Base-by-base conservation (phyloP, 1,284 basidiomycete species). In the Boletus sp. region DNA sequence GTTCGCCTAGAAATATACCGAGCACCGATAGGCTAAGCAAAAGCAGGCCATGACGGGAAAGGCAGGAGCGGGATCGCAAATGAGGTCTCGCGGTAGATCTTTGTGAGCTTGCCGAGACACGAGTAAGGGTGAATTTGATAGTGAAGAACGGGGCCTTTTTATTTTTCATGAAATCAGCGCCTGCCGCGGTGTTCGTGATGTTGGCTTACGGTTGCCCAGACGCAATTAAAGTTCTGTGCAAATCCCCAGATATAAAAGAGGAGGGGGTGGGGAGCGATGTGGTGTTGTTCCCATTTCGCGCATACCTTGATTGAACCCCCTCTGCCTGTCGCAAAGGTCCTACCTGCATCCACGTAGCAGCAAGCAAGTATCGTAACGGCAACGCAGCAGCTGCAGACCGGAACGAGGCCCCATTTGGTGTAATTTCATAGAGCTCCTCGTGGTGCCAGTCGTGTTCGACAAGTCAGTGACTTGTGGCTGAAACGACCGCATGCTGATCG, bases 21-120 rank as follows among this genome's bases (percentile, higher is more conserved):
- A 64, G 63, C 60, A 73, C 72, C 68, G 77, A 78, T 76, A 77
- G 74, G 75, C 57, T 66, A 66, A 71, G 60, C 66, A 69, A 66
- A n/a, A 66, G 57, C 52, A 62, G 56, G 53, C 45, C 46, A 45
- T 67, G 61, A 74, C 71, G 60, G 71, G 71, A 77, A 75, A 70
- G 66, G 66, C 33, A 60, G 63, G 57, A 41, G 41, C 29, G 46
- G 62, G 66, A 64, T 70, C 69, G 56, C 35, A 51, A 46, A 51
- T 22, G 47, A 45, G 56, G 22, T 45, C 51, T 51, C 12, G 57
- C 43, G 51, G 60, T 55, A 67, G 68, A 72, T 73, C 71, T 64
- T 55, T 72, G 60, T 53, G 60, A 36, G 52, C 47, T 67, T 69
- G 69, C 67, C 69, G 71, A 70, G 67, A 62, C 66, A 68, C 66